Percentiles rank a stretch among this genome's conserved stretches.
Conservation (phyloP, 805 yeast genomes). For the Soucietia sequanensis region DNA sequence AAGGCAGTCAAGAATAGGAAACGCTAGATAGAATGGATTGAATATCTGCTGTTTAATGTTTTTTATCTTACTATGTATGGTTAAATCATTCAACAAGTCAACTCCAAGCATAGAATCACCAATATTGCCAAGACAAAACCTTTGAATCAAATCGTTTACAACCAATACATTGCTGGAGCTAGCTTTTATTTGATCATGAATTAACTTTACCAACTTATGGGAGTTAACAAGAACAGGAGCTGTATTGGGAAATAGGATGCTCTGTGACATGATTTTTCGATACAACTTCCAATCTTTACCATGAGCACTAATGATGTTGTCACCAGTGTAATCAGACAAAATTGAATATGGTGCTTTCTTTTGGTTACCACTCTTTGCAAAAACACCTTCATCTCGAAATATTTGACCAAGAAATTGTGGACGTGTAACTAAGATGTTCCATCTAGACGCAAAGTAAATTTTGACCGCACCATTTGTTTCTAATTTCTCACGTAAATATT, state of each 20-base stretch:
- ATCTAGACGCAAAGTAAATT: constrained; percentile 57
- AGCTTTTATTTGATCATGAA: constrained; percentile 13
- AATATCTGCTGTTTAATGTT: constrained; percentile 52
- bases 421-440: constrained; percentile 54
- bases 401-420: constrained; percentile 48
- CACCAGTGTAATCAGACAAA: constrained; percentile 56
- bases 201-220: constrained; percentile 24
- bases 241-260: constrained; percentile 49
- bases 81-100: constrained; percentile 39
- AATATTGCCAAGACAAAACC: constrained; percentile 47
- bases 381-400: constrained; percentile 48
- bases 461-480: constrained; percentile 58
- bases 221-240: constrained; percentile 40
- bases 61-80: constrained; percentile 29
- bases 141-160: constrained; percentile 42
- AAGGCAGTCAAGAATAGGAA: constrained; percentile 51
- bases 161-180: constrained; percentile 17
- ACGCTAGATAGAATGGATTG: constrained; percentile 51
- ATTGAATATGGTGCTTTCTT: constrained; percentile 56
- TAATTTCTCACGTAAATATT: constrained; percentile 41
- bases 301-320: constrained; percentile 59
- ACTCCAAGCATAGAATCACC: constrained; percentile 51
- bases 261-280: constrained; percentile 43
- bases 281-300: constrained; percentile 51
- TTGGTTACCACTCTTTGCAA: constrained; percentile 61